Evolutionary conservation across 73 alveolate species (phyloP).

Genomic region (Tetrahymena borealis): DNA sequence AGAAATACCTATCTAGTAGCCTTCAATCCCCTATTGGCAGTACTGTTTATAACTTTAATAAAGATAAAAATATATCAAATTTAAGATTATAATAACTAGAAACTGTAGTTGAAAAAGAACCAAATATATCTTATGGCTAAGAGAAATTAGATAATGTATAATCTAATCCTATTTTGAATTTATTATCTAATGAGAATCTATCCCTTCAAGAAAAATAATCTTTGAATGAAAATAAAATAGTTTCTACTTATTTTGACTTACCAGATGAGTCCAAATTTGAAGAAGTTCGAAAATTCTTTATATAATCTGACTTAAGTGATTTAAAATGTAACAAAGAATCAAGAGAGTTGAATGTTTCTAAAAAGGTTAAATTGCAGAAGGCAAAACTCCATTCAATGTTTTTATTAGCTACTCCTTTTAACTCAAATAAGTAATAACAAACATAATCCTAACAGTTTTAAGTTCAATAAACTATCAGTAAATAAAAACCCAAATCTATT

Average conservation of each 20-base stretch:
- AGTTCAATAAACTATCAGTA: too few species aligned
- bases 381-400: neutral
- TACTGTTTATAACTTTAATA: too few species aligned
- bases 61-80: too few species aligned
- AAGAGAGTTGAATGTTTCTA: neutral
- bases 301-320: neutral
- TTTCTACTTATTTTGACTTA: neutral
- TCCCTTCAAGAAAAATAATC: neutral
- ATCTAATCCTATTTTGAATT: neutral
- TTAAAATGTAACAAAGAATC: neutral
- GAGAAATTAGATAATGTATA: too few species aligned
- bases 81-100: too few species aligned
- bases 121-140: too few species aligned
- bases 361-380: neutral
- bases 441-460: too few species aligned
- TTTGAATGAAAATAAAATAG: neutral
- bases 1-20: neutral
- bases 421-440: neutral
- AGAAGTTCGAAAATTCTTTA: neutral
- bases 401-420: neutral
- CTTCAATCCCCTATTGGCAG: neutral
- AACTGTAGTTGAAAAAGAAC: too few species aligned
- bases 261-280: neutral
- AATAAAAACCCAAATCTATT: too few species aligned
- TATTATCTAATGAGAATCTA: neutral